A percentile compares a stretch with the other conserved stretches of the same genome.
Evolutionary conservation across 805 yeast species (phyloP).

Genomic region (Vanderwaltozyma polyspora): DNA sequence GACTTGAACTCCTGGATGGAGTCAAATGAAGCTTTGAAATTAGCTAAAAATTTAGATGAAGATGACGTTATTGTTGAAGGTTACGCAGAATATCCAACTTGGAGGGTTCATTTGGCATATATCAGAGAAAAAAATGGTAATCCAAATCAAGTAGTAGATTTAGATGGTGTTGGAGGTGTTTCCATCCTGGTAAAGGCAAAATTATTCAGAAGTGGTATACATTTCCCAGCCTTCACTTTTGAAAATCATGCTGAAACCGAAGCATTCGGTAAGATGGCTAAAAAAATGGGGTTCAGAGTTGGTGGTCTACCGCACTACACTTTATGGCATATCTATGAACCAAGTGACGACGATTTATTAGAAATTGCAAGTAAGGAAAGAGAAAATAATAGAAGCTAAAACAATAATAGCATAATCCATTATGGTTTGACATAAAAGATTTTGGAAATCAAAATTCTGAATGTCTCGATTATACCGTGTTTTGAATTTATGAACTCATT

Average conservation of each 20-base stretch:
- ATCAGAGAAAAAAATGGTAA: conserved; percentile 91
- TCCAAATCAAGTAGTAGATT: conserved; percentile 82
- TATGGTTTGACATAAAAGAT: too few relatives aligned
- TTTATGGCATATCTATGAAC: conserved; percentile 84
- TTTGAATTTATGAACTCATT: too few relatives aligned
- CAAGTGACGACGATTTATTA: conserved; percentile 71
- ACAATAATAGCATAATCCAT: neutral
- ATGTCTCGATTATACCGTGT: too few relatives aligned
- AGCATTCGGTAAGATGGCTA: conserved; percentile 8
- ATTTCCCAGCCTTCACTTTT: conserved; percentile 94
- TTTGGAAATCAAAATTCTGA: too few relatives aligned
- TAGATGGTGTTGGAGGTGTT: conserved; percentile 97
- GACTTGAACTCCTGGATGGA: conserved; percentile 83
- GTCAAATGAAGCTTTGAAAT: conserved; percentile 66
- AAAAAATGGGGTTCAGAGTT: conserved; percentile 60
- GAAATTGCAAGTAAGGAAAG: conserved; percentile 62
- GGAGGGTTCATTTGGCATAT: conserved; percentile 96
- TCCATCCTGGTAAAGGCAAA: conserved; percentile 79
- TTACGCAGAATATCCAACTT: conserved; percentile 91
- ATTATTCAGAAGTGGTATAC: conserved; percentile 80
- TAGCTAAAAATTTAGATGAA: conserved; percentile 71
- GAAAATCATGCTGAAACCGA: conserved; percentile 97
- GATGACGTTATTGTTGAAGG: conserved; percentile 97
- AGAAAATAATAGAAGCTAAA: conserved; percentile 39
- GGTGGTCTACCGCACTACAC: conserved; percentile 88